Conservation (phyloP, 2,329 filamentous ascomycete species). For the Beauveria sp. region DNA sequence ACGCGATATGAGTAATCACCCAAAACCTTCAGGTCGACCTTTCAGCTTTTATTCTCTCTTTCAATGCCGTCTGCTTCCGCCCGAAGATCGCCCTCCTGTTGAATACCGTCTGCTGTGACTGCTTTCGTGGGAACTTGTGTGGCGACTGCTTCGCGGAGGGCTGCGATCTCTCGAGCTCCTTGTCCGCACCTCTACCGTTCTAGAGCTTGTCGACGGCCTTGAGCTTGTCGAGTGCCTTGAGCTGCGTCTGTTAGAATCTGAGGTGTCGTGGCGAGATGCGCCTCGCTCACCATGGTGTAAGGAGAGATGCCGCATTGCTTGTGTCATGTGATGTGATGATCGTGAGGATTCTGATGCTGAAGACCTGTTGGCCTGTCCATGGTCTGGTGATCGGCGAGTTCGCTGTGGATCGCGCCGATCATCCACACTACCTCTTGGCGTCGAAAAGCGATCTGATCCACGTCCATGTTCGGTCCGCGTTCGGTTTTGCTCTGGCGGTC, state of each 20-base stretch:
- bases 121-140: constrained; percentile 18
- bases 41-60: not conserved
- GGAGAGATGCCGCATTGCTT: constrained; percentile 24
- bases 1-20: not conserved
- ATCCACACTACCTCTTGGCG: not conserved
- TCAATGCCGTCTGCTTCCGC: constrained; percentile 16
- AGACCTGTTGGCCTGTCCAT: not conserved
- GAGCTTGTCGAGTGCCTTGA: constrained; percentile 33
- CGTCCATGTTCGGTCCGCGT: not conserved
- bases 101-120: too few relatives aligned
- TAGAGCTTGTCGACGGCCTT: constrained; percentile 30
- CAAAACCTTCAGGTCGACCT: not conserved
- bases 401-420: not conserved
- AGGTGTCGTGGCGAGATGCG: constrained; percentile 20
- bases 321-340: constrained; percentile 22
- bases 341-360: not conserved
- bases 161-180: constrained; percentile 30
- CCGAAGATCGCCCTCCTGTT: constrained; percentile 28
- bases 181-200: constrained; percentile 21
- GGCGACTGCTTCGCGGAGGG: constrained; percentile 29
- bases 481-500: not conserved
- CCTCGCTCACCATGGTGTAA: constrained; percentile 21
- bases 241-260: constrained; percentile 24
- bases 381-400: not conserved
- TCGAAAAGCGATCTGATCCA: not conserved